Evolutionary conservation across 2,329 filamentous ascomycete genomes (phyloP).

Genomic region (Didymosphaeria variabile): DNA sequence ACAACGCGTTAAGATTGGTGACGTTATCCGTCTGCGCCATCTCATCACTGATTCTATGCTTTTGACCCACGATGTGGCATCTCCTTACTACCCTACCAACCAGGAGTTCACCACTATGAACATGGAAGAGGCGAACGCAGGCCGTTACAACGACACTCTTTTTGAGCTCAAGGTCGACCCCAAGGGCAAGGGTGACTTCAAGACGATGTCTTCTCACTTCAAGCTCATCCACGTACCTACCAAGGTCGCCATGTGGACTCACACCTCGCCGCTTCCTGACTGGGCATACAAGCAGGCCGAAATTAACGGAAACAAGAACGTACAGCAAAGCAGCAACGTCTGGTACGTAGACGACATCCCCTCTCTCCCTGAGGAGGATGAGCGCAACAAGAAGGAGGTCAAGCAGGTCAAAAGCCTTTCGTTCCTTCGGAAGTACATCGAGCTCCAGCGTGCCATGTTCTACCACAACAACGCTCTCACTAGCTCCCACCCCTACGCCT

Average conservation of each 20-base stretch:
- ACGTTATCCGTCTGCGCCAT: conserved; percentile 86
- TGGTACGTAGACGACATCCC: conserved; percentile 94
- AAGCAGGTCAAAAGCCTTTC: conserved; percentile 83
- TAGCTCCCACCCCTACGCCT: conserved; percentile 95
- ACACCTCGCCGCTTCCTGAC: conserved; percentile 91
- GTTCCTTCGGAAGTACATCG: conserved; percentile 94
- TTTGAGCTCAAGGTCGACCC: conserved; percentile 94
- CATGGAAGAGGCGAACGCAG: conserved; percentile 74
- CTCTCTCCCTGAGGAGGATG: conserved; percentile 75
- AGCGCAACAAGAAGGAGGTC: conserved; percentile 77
- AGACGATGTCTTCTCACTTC: conserved; percentile 90
- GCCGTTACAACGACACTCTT: conserved; percentile 84
- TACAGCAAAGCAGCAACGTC: conserved; percentile 86
- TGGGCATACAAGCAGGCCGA: conserved; percentile 98
- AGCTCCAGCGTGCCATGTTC: conserved; percentile 98
- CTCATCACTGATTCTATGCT: conserved; percentile 85
- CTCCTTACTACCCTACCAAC: conserved; percentile 95
- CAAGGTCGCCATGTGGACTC: conserved; percentile 99
- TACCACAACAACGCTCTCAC: conserved; percentile 99
- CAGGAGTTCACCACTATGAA: conserved; percentile 94
- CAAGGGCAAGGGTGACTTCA: conserved; percentile 84
- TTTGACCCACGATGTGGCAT: conserved; percentile 95
- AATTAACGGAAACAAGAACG: conserved; percentile 99
- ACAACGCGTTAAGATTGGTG: conserved; percentile 79
- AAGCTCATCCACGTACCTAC: conserved; percentile 94